Percentiles rank a stretch among this genome's conserved stretches.
Evolutionary conservation across 148 eudicot species (phyloP).

Genomic region (Fagopyrum homotropicum): DNA sequence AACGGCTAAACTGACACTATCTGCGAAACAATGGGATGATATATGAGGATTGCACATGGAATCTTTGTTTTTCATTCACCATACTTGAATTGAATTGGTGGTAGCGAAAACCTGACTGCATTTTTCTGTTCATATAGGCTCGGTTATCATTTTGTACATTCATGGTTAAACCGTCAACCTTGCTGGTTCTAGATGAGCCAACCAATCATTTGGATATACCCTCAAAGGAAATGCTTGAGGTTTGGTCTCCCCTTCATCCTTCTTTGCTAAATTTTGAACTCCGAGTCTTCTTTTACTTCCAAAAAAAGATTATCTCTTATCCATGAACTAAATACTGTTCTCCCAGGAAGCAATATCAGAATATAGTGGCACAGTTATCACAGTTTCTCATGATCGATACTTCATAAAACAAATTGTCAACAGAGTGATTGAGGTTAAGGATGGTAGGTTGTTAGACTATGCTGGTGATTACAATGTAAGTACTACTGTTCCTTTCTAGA

Average conservation of each 20-base stretch:
- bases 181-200: constrained; percentile 90
- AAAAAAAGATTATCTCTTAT: neutral
- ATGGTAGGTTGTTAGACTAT: constrained; percentile 74
- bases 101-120: neutral
- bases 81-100: neutral
- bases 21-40: too few species aligned
- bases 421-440: constrained; percentile 85
- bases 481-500: constrained; percentile 5
- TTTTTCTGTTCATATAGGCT: constrained; percentile 36
- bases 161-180: constrained; percentile 95
- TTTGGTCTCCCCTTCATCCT: constrained; percentile 18
- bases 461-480: constrained; percentile 90
- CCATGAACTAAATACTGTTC: neutral
- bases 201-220: constrained; percentile 98
- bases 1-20: too few species aligned
- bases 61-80: neutral
- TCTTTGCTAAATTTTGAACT: neutral
- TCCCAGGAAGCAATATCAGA: constrained; percentile 85
- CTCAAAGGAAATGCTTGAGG: constrained; percentile 99
- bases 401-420: constrained; percentile 88
- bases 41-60: neutral
- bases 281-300: neutral
- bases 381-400: constrained; percentile 96
- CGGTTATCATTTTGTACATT: constrained; percentile 92
- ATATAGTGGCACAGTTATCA: constrained; percentile 79